Percentiles rank a stretch among this genome's conserved stretches.
Evolutionary conservation across 305 asterid genomes (phyloP).

Genomic region (Fraxinus velutina): DNA sequence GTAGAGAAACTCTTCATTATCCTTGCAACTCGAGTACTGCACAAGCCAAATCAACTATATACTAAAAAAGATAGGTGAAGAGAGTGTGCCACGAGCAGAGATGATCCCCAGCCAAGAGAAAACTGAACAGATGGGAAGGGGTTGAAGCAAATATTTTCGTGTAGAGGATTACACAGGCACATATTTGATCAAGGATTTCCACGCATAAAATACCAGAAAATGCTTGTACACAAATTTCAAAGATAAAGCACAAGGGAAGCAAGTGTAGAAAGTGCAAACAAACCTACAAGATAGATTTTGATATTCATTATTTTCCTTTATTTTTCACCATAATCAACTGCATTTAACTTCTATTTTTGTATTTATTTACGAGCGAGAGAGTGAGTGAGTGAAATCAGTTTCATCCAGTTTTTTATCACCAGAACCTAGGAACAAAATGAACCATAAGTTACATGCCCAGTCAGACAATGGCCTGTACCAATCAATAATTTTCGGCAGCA

Average conservation of each 20-base stretch:
- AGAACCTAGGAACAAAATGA: not conserved
- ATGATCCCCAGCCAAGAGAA: not conserved
- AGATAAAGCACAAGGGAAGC: not conserved
- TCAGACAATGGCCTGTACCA: not conserved
- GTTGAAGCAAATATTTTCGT: not conserved
- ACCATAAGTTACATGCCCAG: not conserved
- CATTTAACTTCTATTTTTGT: not conserved
- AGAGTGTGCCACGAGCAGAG: not conserved
- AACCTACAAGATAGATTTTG: not conserved
- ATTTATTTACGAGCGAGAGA: not conserved
- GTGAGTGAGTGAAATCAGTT: not conserved
- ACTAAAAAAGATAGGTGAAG: not conserved
- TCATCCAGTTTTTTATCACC: not conserved
- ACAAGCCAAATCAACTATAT: not conserved
- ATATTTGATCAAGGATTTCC: not conserved
- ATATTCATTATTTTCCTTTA: not conserved
- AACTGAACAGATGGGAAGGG: not conserved
- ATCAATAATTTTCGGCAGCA: not conserved
- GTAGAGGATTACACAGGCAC: not conserved
- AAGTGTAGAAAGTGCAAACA: not conserved
- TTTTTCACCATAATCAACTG: not conserved
- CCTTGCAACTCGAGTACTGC: not conserved
- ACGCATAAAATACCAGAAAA: not conserved
- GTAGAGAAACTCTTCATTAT: not conserved
- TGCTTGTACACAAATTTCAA: not conserved